Evolutionary conservation across 257 asterid genomes (phyloP), one percentile per base, ranked within the genome.

Genomic region (Pogostemon cablin): DNA sequence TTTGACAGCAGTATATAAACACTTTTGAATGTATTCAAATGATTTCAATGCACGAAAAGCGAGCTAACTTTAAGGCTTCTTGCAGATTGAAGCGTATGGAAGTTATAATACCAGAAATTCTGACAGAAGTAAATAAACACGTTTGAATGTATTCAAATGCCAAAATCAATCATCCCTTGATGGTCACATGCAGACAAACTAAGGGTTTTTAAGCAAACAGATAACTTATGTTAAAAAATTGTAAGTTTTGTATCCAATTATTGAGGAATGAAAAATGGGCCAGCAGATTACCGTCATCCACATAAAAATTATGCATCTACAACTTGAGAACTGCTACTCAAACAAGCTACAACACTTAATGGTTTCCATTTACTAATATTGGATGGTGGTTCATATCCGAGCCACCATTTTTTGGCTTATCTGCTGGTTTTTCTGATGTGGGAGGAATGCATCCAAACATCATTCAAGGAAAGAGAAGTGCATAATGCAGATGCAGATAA

Each of bases 131-230:
- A 9, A 20, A 17, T 3, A 38, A 4, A 34, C 34, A 37, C 50
- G 8, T 39, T 11, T 46, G 9, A 25, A 25, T 25, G 32, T 25
- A 25, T 25, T 25, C 5, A 44, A 44, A 50, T 39, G 4, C 12
- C 17, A 9, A 37, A 25, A 48, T 38, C 40, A 6, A 20, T 11
- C 41, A n/a, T 67, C 39, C 62, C 42, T 7, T 11, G 65, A 73
- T 39, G 37, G 32, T 59, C 56, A 44, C 49, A 47, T 72, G 74
- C 73, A 39, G 69, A 72, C 46, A 63, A 67, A 12, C 59, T 54
- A 17, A 8, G 46, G 71, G 63, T 11, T 49, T 32, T 41, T 3
- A 48, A 55, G 48, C 65, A 67, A 52, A 48, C 7, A 69, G 12
- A 66, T 32, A 37, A 39, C 49, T 53, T 58, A 32, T 62, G 57